These are phyloP conservation scores for Solanum piurae DNA, from an alignment of 257 asterid genomes.

Conservation along the genomic window DNA sequence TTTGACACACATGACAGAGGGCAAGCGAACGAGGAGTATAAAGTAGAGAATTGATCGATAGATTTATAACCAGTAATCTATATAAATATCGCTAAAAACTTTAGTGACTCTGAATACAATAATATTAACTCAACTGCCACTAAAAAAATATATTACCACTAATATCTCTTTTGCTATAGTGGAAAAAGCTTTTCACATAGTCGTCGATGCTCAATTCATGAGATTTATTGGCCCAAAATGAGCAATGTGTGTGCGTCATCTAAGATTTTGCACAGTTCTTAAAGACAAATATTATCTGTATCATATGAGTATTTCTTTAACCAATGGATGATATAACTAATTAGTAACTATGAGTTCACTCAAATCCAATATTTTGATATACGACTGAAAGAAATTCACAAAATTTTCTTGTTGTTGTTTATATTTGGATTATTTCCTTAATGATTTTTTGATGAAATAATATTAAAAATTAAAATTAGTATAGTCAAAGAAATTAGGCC, in stretches of 20 bases:
- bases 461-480: neutral
- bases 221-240: neutral
- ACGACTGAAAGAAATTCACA: neutral
- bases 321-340: neutral
- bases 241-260: neutral
- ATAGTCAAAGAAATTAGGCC: neutral
- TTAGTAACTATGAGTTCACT: neutral
- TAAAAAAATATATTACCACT: neutral
- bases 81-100: fast-evolving
- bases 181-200: neutral
- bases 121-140: neutral
- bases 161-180: neutral
- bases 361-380: neutral
- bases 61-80: neutral
- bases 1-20: neutral
- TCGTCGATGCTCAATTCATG: fast-evolving
- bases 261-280: neutral
- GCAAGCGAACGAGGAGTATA: neutral
- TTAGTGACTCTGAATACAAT: too few species aligned
- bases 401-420: neutral
- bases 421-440: neutral
- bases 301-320: neutral
- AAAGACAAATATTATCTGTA: neutral
- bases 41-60: too few species aligned
- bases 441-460: neutral